phyloP scores from a whole-genome alignment of 495 filamentous ascomycete genomes.

The Neurospora sp. region DNA sequence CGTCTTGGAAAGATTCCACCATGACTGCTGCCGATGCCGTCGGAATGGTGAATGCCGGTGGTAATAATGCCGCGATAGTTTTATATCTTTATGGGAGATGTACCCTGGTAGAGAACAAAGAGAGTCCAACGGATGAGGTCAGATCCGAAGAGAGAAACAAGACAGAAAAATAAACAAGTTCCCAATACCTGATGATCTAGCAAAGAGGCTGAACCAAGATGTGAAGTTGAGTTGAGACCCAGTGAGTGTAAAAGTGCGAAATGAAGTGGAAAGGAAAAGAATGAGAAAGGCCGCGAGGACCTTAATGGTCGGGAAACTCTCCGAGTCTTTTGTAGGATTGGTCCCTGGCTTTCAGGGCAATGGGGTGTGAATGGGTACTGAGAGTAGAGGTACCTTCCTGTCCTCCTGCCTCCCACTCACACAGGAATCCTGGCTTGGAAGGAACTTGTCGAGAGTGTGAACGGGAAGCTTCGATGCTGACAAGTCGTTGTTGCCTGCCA shows the following conservation, averaged over 20 bases:
- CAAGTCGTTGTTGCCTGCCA: not conserved
- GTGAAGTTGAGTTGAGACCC: not conserved
- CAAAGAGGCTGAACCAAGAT: not conserved
- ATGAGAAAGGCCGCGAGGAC: not conserved
- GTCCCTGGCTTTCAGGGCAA: not conserved
- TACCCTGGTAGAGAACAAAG: not conserved
- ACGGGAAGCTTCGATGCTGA: not conserved
- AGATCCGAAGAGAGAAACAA: not conserved
- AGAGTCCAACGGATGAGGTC: not conserved
- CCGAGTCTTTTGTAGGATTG: not conserved
- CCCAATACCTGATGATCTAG: not conserved
- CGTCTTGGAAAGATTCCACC: not conserved
- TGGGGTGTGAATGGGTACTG: not conserved
- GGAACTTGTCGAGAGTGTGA: not conserved
- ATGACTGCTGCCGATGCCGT: not conserved
- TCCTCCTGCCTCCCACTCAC: not conserved
- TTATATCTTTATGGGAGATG: not conserved
- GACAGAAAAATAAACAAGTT: not conserved
- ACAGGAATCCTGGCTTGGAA: not conserved
- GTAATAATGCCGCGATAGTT: not conserved
- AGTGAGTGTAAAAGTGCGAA: not conserved
- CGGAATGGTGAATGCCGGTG: not conserved
- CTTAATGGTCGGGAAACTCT: not conserved
- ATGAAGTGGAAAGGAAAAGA: not conserved
- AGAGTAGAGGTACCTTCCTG: not conserved